phyloP scores from a whole-genome alignment of 768 basidiomycete species.

The Mycena belliarum region DNA sequence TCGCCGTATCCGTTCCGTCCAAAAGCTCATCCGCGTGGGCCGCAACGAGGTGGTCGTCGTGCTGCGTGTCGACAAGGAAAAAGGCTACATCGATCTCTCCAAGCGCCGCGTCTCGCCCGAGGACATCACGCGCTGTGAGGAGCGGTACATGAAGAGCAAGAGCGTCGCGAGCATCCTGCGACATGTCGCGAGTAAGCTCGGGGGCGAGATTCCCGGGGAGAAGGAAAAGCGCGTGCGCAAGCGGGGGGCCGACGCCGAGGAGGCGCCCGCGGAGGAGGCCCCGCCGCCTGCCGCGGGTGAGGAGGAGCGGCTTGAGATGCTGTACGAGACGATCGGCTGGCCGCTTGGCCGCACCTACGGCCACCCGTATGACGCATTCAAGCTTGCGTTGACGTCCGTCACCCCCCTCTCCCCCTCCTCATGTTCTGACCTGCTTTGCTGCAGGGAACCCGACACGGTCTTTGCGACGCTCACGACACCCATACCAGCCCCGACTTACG shows the following conservation, averaged over 20 bases:
- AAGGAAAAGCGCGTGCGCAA: slow-evolving; percentile 51
- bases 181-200: slow-evolving; percentile 83
- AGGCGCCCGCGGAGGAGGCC: slow-evolving; percentile 36
- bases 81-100: slow-evolving; percentile 98
- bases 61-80: slow-evolving; percentile 97
- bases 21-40: slow-evolving; percentile 96
- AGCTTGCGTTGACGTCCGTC: slow-evolving; percentile 91
- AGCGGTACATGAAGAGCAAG: slow-evolving; percentile 97
- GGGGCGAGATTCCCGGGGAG: slow-evolving; percentile 33
- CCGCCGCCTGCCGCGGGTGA: slow-evolving; percentile 50
- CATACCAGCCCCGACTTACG: slow-evolving; percentile 55
- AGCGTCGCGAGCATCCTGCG: slow-evolving; percentile 91
- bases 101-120: slow-evolving; percentile 98
- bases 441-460: slow-evolving; percentile 64
- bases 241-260: slow-evolving; percentile 45
- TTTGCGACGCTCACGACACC: slow-evolving; percentile 68
- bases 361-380: slow-evolving; percentile 97
- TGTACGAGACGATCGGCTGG: slow-evolving; percentile 94
- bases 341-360: slow-evolving; percentile 90
- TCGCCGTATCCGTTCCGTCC: slow-evolving; percentile 94
- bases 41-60: slow-evolving; percentile 99
- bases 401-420: slow-evolving; percentile 9
- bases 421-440: slow-evolving; percentile 10
- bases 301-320: slow-evolving; percentile 76
- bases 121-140: slow-evolving; percentile 98